Evolutionary conservation across 805 yeast species (phyloP).

Genomic region (Priceomyces castillae): DNA sequence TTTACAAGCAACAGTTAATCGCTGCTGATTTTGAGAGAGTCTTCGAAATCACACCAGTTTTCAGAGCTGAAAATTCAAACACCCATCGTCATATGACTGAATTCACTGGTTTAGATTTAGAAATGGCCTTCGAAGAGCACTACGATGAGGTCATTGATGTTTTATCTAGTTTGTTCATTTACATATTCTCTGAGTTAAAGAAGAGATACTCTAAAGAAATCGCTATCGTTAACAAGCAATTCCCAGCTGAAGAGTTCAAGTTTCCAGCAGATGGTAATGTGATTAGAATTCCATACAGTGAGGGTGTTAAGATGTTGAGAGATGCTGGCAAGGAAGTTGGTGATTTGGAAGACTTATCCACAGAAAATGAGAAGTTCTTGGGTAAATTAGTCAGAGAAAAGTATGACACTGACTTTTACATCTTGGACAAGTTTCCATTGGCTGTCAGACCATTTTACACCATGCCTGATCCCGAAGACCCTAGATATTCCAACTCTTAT

Average conservation of each 20-base stretch:
- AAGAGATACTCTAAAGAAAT: conserved; percentile 78
- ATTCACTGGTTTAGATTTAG: conserved; percentile 94
- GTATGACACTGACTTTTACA: conserved; percentile 96
- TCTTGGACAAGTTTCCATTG: conserved; percentile 96
- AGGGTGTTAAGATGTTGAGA: conserved; percentile 83
- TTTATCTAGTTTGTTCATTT: conserved; percentile 73
- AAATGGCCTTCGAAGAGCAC: conserved; percentile 97
- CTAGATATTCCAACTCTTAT: conserved; percentile 93
- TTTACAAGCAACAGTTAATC: conserved; percentile 95
- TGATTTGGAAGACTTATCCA: conserved; percentile 84
- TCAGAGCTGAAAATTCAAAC: conserved; percentile 98
- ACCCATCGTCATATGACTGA: conserved; percentile 99
- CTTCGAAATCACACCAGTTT: conserved; percentile 95
- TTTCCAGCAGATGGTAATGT: conserved; percentile 91
- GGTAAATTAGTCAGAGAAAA: conserved; percentile 91
- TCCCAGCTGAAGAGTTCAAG: conserved; percentile 96
- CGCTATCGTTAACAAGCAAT: conserved; percentile 86
- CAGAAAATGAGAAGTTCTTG: conserved; percentile 91
- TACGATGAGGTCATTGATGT: conserved; percentile 81
- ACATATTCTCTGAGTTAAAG: conserved; percentile 83
- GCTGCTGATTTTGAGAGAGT: conserved; percentile 98
- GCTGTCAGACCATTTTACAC: conserved; percentile 98
- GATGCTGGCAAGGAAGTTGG: conserved; percentile 84
- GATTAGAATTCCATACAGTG: conserved; percentile 85
- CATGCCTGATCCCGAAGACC: conserved; percentile 94